Conservation (phyloP, 371 early-diverging fungal genomes). For the Mortierella sp. region DNA sequence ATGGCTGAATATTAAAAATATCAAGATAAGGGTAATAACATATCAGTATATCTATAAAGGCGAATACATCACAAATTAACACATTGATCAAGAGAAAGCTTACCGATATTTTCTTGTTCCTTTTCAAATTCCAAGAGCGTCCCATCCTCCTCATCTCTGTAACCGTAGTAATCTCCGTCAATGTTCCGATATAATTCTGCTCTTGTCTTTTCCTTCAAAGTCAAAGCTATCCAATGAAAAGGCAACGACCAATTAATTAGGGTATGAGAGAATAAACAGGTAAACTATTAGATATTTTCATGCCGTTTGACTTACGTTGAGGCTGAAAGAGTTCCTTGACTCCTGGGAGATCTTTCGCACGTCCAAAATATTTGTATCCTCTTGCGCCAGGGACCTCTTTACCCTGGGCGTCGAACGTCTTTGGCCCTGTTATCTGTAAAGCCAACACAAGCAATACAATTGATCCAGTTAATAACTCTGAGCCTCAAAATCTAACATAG, state of each 20-base stretch:
- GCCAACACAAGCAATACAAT: background rate
- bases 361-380: conserved; percentile 98
- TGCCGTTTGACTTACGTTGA: conserved; percentile 20
- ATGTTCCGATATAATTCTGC: conserved; percentile 83
- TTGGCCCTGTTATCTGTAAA: conserved; percentile 76
- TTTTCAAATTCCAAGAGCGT: conserved; percentile 84
- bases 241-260: background rate
- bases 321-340: conserved; percentile 93
- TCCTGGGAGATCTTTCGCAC: conserved; percentile 95
- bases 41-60: background rate
- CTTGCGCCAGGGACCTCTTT: conserved; percentile 91
- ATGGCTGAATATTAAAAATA: conserved; percentile 21
- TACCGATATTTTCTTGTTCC: conserved; percentile 64
- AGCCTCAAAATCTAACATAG: background rate
- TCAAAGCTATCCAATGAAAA: conserved; percentile 23
- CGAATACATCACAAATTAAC: too few species aligned
- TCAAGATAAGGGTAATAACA: background rate
- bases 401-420: conserved; percentile 88
- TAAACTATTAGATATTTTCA: background rate
- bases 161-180: conserved; percentile 97
- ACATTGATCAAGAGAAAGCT: background rate
- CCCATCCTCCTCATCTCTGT: conserved; percentile 94
- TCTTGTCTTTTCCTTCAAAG: conserved; percentile 64
- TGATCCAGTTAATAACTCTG: background rate
- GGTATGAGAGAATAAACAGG: background rate